Base-by-base conservation (phyloP, 768 basidiomycete genomes). In the Rhizopogon vesiculosus region DNA sequence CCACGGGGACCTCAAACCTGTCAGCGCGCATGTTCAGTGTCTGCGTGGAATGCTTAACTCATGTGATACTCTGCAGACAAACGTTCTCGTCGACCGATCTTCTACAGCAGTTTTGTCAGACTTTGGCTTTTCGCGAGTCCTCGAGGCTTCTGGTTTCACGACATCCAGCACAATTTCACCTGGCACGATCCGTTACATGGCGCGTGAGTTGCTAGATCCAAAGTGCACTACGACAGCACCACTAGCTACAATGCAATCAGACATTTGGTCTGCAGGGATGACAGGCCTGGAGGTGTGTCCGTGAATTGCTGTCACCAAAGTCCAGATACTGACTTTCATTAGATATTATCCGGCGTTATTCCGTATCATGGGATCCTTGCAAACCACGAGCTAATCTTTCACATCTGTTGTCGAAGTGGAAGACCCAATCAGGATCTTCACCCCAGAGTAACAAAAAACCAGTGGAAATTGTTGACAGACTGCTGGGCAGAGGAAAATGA, bases 101-200 rank as follows among this genome's bases (percentile, higher is more conserved):
- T 61, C 62, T 19, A 61, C 69, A 43, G 74, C 71, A 9, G 57
- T 66, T 41, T 55, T 76, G 40, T 57, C 73, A 6, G 75, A 76
- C 53, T 77, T 76, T 50, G 76, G 76, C 29, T 63, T 77, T 33
- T 71, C 75, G 1, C 64, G 67, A 31, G 64, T 75, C 13, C 53
- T 75, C n/a, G 71, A 71, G 45, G 59, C 60, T 42, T 62, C 66
- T 22, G 71, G 75, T 5, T 75, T 71, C 48, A 74, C 74, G 9
- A 72, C 75, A 0, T 69, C 64, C 16, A 59, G 64, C 18, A 57
- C 67, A 3, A 22, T 16, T 22, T 57, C 57, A 2, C 71, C 70
- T n/a, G 67, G 67, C 15, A 76, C 74, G 6, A 63, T 67, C 39
- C 65, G 74, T 33, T 77, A 76, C 62, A 76, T 76, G 71, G 72